phyloP scores from a whole-genome alignment of 768 basidiomycete species.

The Lactarius trivialis region DNA sequence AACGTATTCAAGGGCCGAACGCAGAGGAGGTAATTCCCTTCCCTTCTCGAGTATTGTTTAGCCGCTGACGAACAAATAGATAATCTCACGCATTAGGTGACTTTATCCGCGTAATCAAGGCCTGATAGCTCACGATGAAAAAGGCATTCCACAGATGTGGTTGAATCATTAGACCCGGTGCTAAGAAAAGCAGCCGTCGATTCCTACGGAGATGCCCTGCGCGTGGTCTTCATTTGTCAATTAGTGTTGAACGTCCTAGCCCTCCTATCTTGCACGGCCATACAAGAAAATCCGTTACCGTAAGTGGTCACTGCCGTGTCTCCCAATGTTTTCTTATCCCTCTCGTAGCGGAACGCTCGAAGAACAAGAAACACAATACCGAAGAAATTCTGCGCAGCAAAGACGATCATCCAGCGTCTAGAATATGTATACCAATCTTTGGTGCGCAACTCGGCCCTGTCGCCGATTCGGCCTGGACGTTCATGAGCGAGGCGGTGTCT shows the following conservation, averaged over 20 bases:
- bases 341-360: constrained; percentile 48
- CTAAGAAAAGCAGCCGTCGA: constrained; percentile 57
- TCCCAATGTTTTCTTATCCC: background rate
- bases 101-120: constrained; percentile 21
- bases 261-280: constrained; percentile 64
- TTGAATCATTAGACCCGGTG: constrained; percentile 53
- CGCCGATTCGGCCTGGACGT: background rate
- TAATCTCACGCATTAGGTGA: constrained; percentile 66
- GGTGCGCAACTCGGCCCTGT: background rate
- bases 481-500: background rate
- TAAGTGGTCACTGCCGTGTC: constrained; percentile 23
- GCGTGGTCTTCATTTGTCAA: constrained; percentile 79
- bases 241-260: constrained; percentile 57
- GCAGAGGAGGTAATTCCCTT: constrained; percentile 50
- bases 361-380: constrained; percentile 54
- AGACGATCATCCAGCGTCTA: constrained; percentile 10
- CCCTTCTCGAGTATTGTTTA: constrained; percentile 12
- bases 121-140: constrained; percentile 1
- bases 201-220: constrained; percentile 75
- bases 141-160: constrained; percentile 68
- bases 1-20: constrained; percentile 69
- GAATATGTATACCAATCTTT: background rate
- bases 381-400: constrained; percentile 22
- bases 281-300: constrained; percentile 67
- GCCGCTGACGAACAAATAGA: constrained; percentile 36